These are phyloP conservation scores for Trifolium repens DNA, from an alignment of 306 rosid species.

Conservation along the genomic window DNA sequence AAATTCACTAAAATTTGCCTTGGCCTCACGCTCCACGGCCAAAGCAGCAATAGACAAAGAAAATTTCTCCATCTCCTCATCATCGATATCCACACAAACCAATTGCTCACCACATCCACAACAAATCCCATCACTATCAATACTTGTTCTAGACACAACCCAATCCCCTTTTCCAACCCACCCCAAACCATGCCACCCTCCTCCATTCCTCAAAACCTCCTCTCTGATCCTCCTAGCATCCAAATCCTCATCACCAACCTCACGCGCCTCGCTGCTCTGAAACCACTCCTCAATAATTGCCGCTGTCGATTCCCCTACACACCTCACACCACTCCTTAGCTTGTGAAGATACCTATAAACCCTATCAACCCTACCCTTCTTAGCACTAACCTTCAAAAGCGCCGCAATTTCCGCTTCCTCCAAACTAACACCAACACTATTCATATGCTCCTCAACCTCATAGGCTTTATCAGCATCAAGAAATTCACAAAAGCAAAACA, in stretches of 20 bases:
- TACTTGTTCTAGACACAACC: slow-evolving; percentile 53
- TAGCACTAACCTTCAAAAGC: slow-evolving; percentile 64
- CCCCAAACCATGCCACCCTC: slow-evolving; percentile 96
- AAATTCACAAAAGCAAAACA: slow-evolving; percentile 68
- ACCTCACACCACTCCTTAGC: slow-evolving; percentile 64
- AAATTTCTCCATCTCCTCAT: slow-evolving; percentile 68
- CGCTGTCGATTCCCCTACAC: slow-evolving; percentile 62
- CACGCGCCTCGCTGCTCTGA: slow-evolving; percentile 51
- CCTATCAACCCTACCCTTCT: slow-evolving; percentile 56
- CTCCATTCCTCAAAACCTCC: slow-evolving; percentile 65
- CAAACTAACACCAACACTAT: slow-evolving; percentile 46
- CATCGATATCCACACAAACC: slow-evolving; percentile 79
- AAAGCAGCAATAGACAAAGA: slow-evolving; percentile 66
- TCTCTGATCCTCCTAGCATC: slow-evolving; percentile 52
- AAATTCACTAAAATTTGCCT: slow-evolving; percentile 71
- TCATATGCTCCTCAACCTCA: slow-evolving; percentile 76
- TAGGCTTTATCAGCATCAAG: slow-evolving; percentile 75
- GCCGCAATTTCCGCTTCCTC: slow-evolving; percentile 81
- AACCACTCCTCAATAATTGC: slow-evolving; percentile 77
- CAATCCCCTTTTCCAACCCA: slow-evolving; percentile 91
- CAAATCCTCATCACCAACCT: slow-evolving; percentile 52
- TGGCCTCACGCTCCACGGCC: slow-evolving; percentile 80
- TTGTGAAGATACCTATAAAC: slow-evolving; percentile 84
- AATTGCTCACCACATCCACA: slow-evolving; percentile 63
- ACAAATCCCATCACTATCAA: slow-evolving; percentile 58